These are phyloP conservation scores for Chytriomyces hyalinus DNA, from an alignment of 192 early-diverging fungal species.

Conservation along the genomic window DNA sequence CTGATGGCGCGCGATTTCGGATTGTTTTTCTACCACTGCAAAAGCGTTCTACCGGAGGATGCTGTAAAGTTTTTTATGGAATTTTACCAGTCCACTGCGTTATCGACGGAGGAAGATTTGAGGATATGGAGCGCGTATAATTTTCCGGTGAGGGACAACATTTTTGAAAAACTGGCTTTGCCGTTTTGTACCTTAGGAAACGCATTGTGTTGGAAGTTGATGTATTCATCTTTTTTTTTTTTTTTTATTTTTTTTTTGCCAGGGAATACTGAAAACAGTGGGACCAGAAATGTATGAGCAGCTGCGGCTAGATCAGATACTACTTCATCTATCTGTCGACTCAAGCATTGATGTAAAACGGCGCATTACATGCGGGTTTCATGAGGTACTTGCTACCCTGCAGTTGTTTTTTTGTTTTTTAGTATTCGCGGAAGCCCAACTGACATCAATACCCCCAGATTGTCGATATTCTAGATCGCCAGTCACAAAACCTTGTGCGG, in stretches of 20 bases:
- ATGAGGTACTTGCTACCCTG: conserved; percentile 26
- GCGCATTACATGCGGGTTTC: conserved; percentile 47
- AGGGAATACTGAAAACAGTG: conserved; percentile 44
- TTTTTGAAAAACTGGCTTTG: not conserved
- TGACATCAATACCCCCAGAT: conserved; percentile 26
- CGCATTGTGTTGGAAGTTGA: too few relatives aligned
- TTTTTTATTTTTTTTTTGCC: not conserved
- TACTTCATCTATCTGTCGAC: conserved; percentile 42
- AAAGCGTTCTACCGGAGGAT: conserved; percentile 43
- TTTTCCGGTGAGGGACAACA: conserved; percentile 48
- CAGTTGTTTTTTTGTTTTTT: not conserved
- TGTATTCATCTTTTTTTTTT: not conserved
- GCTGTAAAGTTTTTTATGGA: conserved; percentile 46
- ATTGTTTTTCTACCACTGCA: conserved; percentile 49
- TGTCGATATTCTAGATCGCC: conserved; percentile 37
- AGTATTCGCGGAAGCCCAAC: not conserved
- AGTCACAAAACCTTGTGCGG: conserved; percentile 33
- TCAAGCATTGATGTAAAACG: conserved; percentile 35
- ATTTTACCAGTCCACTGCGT: conserved; percentile 47
- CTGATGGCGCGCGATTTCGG: conserved; percentile 50
- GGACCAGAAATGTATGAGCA: conserved; percentile 43
- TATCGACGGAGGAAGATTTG: conserved; percentile 34
- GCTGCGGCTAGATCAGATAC: conserved; percentile 43
- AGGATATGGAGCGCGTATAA: conserved; percentile 55
- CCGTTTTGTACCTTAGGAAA: too few relatives aligned